phyloP scores from a whole-genome alignment of 208 protist species.

The Leishmania tropica region DNA sequence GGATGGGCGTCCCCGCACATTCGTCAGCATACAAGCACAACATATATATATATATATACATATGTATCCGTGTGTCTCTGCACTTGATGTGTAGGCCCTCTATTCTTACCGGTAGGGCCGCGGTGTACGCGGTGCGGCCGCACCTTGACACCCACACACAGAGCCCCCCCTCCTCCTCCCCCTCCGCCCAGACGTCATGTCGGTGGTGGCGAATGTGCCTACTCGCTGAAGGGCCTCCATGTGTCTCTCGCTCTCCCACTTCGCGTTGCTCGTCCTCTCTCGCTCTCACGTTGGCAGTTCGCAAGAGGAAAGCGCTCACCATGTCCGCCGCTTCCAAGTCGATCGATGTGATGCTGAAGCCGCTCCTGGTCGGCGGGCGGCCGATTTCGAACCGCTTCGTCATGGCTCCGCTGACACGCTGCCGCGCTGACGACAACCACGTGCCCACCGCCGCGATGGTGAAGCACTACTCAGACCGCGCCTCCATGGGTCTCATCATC shows the following conservation, averaged over 20 bases:
- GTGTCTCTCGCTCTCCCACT: background rate
- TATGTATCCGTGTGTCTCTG: background rate
- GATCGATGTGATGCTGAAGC: constrained; percentile 36
- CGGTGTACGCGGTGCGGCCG: background rate
- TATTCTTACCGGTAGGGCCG: background rate
- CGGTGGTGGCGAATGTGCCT: background rate
- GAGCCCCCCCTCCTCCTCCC: no score
- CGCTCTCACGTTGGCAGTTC: background rate
- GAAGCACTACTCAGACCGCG: constrained; percentile 73
- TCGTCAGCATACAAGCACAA: background rate
- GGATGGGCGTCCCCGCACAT: background rate
- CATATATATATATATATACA: no score
- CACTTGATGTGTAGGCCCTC: background rate
- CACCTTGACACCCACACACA: no score
- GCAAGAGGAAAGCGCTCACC: background rate
- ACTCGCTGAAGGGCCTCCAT: background rate
- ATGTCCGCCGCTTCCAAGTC: background rate
- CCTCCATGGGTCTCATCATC: constrained; percentile 70
- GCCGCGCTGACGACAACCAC: constrained; percentile 47
- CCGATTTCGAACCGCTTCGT: constrained; percentile 61
- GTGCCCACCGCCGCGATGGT: constrained; percentile 48
- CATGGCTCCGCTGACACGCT: constrained; percentile 73
- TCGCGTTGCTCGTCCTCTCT: background rate
- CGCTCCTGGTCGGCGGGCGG: constrained; percentile 40
- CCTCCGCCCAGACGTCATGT: background rate